A percentile compares a stretch with the other conserved stretches of the same genome.
These are phyloP conservation scores for Sphaerostilbella broomeana DNA, from an alignment of 2,329 filamentous ascomycete genomes.

Conservation along the genomic window DNA sequence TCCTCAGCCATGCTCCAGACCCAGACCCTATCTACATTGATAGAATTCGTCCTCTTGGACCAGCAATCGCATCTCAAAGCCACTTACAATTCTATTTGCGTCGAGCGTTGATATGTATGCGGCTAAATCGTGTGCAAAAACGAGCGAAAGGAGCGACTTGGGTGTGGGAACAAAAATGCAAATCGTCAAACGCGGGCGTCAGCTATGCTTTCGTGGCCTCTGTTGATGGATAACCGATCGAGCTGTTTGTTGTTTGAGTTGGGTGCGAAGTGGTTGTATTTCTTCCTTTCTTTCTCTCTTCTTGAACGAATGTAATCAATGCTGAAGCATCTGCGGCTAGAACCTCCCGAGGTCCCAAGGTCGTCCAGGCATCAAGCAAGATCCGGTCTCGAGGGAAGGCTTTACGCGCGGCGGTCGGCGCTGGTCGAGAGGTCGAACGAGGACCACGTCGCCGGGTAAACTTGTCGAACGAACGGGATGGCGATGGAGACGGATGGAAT, in stretches of 20 bases:
- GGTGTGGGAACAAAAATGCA: slow-evolving; percentile 40
- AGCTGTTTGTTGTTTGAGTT: too few species aligned
- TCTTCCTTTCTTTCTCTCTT: too few species aligned
- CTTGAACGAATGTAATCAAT: slow-evolving; percentile 21
- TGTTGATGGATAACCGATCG: too few species aligned
- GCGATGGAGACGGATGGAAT: slow-evolving; percentile 24
- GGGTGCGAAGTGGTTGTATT: too few species aligned
- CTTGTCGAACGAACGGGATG: slow-evolving; percentile 19
- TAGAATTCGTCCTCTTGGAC: too few species aligned
- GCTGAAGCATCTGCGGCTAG: slow-evolving; percentile 28
- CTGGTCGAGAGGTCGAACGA: slow-evolving; percentile 24
- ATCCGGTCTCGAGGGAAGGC: slow-evolving; percentile 16
- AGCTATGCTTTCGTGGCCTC: too few species aligned
- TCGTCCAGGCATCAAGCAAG: slow-evolving; percentile 22
- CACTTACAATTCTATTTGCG: slow-evolving; percentile 18
- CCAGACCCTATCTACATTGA: too few species aligned
- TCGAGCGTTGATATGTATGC: slow-evolving; percentile 13
- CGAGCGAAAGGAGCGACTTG: slow-evolving; percentile 39
- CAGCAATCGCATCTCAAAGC: background rate
- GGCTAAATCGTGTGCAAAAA: slow-evolving; percentile 10
- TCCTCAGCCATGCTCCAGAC: too few species aligned
- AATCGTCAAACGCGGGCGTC: slow-evolving; percentile 25
- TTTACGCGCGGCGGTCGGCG: slow-evolving; percentile 21
- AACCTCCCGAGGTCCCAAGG: slow-evolving; percentile 25
- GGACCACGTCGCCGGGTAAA: slow-evolving; percentile 27